Base-by-base conservation (phyloP, 768 basidiomycete genomes). In the Lactarius trivialis region DNA sequence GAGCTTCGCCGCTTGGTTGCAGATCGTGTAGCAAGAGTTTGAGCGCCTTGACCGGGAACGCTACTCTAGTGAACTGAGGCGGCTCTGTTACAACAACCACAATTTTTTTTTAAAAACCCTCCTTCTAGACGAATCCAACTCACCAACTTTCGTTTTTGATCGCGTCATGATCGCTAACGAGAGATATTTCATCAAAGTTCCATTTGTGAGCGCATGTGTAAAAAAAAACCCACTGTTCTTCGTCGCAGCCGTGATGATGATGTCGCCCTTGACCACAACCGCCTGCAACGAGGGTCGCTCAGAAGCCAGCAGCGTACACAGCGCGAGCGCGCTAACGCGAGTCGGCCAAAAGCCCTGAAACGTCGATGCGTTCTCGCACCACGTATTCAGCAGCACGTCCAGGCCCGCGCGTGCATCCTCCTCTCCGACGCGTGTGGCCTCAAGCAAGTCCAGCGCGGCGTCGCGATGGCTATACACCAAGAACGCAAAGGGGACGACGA, bases 291-390 rank as follows among this genome's bases (percentile, higher is more conserved):
- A 83, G 12, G 85, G 79, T n/a, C 88, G 79, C 58, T 83, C 80
- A 6, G 85, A 82, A 0, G 75, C 75, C 70, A 89, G 88, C 26
- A 98, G 78, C 64, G 89, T 83, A 32, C 82, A 82, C 55, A 99
- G 76, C 1, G 89, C 95, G 58, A 98, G 76, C 41, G 84, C 87
- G 73, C 92, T 94, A 68, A 96, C 81, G 34, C 92, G 84, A 4
- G 85, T 84, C 11, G 92, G 86, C 95, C 96, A 98, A 73, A 88
- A 93, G 33, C 97, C 95, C 70, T 93, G 92, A 81, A 98, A 91
- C 5, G 88, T 92, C 73, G 93, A 90, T 14, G 88, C 87, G 68
- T 94, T 95, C 72, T 99, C 96, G 70, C 90, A 91, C 96, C 95
- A 98, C 0, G 90, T 86, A 59, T 87, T 83, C 30, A 98, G 81